Conservation (phyloP, 352 stramenopile species). For the Plasmopara muralis region DNA sequence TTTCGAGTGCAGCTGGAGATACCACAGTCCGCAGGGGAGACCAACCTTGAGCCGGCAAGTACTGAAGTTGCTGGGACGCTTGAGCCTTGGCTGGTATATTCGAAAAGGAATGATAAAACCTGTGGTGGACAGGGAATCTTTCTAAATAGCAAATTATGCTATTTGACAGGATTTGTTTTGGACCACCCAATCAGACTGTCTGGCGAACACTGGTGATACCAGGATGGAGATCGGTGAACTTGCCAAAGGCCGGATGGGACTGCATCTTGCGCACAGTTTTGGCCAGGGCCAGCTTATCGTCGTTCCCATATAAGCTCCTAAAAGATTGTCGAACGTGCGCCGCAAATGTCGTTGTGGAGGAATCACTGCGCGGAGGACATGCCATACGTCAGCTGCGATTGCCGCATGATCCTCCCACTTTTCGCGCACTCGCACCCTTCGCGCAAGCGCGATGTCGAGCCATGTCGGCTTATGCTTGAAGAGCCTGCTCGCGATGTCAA, state of each 20-base stretch:
- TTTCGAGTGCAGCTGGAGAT: too few species aligned
- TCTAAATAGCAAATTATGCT: too few species aligned
- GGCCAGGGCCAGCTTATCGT: background rate
- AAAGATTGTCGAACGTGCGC: background rate
- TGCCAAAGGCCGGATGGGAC: background rate
- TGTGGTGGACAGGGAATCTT: too few species aligned
- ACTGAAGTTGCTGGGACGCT: too few species aligned
- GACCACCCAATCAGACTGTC: too few species aligned
- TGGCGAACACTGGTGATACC: background rate
- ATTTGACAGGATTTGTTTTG: too few species aligned
- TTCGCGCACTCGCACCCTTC: background rate
- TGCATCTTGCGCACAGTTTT: background rate
- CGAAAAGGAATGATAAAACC: too few species aligned
- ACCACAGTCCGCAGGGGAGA: too few species aligned
- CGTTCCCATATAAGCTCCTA: background rate
- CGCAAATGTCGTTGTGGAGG: background rate
- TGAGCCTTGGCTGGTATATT: too few species aligned
- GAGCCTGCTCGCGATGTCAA: too few species aligned
- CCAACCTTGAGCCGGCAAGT: too few species aligned
- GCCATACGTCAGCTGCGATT: background rate
- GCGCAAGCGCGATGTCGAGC: background rate
- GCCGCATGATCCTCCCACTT: background rate
- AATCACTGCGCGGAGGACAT: background rate
- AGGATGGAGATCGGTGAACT: background rate
- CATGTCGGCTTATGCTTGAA: background rate